A percentile compares a stretch with the other conserved stretches of the same genome.
phyloP scores from a whole-genome alignment of 2,329 filamentous ascomycete species.

The Calonectria fujianensis region DNA sequence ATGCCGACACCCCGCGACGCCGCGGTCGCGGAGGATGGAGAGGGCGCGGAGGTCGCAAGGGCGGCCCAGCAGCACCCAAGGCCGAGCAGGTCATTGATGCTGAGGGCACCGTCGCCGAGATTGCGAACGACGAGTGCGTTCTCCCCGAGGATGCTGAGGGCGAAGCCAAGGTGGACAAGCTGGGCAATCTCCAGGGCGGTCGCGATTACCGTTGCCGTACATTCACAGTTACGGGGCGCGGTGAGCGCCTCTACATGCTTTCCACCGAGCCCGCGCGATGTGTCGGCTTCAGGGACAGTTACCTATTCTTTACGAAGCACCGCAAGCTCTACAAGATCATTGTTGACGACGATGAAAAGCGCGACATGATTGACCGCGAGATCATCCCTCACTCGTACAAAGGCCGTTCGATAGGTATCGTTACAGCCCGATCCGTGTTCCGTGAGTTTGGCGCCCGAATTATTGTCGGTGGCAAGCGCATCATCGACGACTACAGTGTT shows the following conservation, averaged over 20 bases:
- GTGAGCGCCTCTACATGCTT: conserved; percentile 95
- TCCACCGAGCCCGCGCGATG: conserved; percentile 98
- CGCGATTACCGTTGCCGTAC: conserved; percentile 97
- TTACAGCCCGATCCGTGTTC: conserved; percentile 97
- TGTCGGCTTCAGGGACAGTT: conserved; percentile 97
- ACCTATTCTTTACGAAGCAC: conserved; percentile 99
- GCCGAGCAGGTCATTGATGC: conserved; percentile 93
- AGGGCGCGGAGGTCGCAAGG: conserved; percentile 78
- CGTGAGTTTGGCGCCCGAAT: conserved; percentile 97
- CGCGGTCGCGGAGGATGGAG: conserved; percentile 83
- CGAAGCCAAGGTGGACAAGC: conserved; percentile 94
- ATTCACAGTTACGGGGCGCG: conserved; percentile 91
- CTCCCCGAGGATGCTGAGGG: conserved; percentile 91
- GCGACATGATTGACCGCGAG: conserved; percentile 94
- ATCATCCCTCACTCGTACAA: conserved; percentile 99
- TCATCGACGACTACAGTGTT: conserved; percentile 93
- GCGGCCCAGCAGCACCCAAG: conserved; percentile 83
- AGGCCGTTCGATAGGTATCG: conserved; percentile 95
- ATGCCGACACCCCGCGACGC: conserved; percentile 76
- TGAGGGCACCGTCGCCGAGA: conserved; percentile 92
- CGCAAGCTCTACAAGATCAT: conserved; percentile 98
- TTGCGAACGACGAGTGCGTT: conserved; percentile 92
- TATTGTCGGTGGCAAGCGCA: conserved; percentile 89
- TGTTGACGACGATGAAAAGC: conserved; percentile 97
- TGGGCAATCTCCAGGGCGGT: conserved; percentile 86